These are phyloP conservation scores for Secale cereale DNA, from an alignment of 176 grass and related monocot species.

Conservation along the genomic window DNA sequence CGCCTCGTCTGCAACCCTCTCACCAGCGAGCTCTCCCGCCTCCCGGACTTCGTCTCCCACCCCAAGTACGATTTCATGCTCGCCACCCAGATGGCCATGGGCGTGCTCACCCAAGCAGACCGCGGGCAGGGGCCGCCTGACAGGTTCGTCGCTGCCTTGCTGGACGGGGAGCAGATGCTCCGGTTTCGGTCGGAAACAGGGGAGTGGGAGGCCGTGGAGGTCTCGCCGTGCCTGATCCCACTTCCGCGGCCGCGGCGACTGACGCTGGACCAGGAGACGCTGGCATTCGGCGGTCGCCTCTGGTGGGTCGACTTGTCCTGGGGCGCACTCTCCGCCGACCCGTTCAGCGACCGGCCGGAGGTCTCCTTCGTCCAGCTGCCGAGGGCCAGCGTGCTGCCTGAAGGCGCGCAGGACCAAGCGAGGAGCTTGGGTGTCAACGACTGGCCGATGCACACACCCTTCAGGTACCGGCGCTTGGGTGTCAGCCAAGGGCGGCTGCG, in stretches of 20 bases:
- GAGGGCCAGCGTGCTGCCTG: not conserved
- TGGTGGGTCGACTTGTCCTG: not conserved
- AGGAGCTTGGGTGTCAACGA: no score
- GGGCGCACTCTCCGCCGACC: not conserved
- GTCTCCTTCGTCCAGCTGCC: not conserved
- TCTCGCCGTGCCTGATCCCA: not conserved
- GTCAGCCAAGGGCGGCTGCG: constrained; percentile 30
- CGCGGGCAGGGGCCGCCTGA: not conserved
- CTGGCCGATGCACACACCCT: no score
- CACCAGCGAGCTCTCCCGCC: constrained; percentile 19
- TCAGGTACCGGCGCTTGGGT: not conserved
- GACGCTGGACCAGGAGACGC: not conserved
- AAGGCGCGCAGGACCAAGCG: not conserved
- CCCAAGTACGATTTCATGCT: not conserved
- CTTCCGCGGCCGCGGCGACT: not conserved
- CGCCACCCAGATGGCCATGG: not conserved
- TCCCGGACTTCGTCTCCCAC: constrained; percentile 26
- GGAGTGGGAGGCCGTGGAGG: constrained; percentile 6
- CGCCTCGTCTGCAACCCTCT: constrained; percentile 24
- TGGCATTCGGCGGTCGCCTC: constrained; percentile 8
- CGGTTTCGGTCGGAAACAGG: constrained; percentile 21
- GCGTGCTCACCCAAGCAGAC: constrained; percentile 1
- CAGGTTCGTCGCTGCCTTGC: not conserved
- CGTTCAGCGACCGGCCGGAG: constrained; percentile 13
- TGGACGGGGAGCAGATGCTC: not conserved